These are phyloP conservation scores for Juncus effusus DNA, from an alignment of 176 grass and related monocot species.

Conservation along the genomic window DNA sequence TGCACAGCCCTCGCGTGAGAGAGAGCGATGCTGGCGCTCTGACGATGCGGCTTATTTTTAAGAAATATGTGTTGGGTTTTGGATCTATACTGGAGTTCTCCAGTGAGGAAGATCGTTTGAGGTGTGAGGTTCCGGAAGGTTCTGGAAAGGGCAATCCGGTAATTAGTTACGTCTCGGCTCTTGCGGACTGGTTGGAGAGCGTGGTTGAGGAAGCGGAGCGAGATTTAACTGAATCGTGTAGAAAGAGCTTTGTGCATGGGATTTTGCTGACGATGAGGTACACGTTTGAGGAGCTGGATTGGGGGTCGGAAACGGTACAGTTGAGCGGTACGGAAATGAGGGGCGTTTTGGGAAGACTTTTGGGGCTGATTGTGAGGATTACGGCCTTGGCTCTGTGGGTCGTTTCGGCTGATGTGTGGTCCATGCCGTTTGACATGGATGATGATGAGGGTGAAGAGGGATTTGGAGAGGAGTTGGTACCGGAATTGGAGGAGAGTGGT, in stretches of 20 bases:
- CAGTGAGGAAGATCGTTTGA: conserved; percentile 44
- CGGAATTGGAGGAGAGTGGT: conserved; percentile 37
- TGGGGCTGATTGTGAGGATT: conserved; percentile 79
- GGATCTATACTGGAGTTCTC: conserved; percentile 62
- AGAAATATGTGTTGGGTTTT: conserved; percentile 91
- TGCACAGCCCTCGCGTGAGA: conserved; percentile 81
- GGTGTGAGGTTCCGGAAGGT: conserved; percentile 40
- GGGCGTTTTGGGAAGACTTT: conserved; percentile 72
- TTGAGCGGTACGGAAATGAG: conserved; percentile 56
- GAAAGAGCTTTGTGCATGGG: conserved; percentile 88
- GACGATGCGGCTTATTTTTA: conserved; percentile 85
- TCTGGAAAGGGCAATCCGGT: conserved; percentile 42
- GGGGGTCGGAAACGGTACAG: conserved; percentile 61
- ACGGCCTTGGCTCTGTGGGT: conserved; percentile 89
- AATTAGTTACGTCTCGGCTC: conserved; percentile 64
- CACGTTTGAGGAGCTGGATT: conserved; percentile 97
- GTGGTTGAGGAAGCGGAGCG: conserved; percentile 80
- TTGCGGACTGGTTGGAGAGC: conserved; percentile 70
- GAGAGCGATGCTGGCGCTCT: conserved; percentile 99
- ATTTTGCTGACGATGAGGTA: conserved; percentile 86
- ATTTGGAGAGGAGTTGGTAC: conserved; percentile 34
- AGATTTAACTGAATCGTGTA: conserved; percentile 85
- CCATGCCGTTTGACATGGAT: conserved; percentile 84
- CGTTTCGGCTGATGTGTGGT: conserved; percentile 89
- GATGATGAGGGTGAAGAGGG: conserved; percentile 43